Evolutionary conservation across 768 basidiomycete species (phyloP).

Genomic region (Kwoniella shandongensis): DNA sequence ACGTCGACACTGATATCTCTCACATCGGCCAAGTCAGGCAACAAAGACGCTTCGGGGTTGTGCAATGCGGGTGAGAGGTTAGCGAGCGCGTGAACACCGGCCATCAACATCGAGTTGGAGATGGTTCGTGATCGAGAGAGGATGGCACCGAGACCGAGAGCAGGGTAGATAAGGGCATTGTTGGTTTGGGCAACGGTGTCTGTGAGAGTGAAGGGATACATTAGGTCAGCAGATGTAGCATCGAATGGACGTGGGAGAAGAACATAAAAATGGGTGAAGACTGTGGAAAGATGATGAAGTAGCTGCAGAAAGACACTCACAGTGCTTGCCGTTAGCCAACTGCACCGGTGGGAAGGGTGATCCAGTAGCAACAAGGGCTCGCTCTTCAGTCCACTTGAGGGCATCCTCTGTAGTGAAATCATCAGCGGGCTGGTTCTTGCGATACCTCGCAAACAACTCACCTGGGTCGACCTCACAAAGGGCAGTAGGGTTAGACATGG

Average conservation of each 20-base stretch:
- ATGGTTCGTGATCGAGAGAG: constrained; percentile 66
- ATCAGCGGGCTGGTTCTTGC: not conserved
- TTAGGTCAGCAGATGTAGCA: not conserved
- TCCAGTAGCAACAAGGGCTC: constrained; percentile 78
- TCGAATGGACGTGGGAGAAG: not conserved
- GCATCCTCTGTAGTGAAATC: constrained; percentile 24
- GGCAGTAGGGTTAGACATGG: constrained; percentile 74
- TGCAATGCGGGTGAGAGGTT: constrained; percentile 71
- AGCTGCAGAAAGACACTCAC: constrained; percentile 39
- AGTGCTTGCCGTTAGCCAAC: constrained; percentile 65
- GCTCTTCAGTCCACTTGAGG: constrained; percentile 68
- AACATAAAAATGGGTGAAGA: not conserved
- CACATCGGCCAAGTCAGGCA: constrained; percentile 76
- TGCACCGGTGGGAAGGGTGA: constrained; percentile 76
- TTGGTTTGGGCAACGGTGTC: constrained; percentile 45
- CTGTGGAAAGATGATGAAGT: not conserved
- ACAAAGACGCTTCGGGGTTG: constrained; percentile 68
- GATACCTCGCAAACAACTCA: not conserved
- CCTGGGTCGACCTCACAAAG: constrained; percentile 62
- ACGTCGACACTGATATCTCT: constrained; percentile 72
- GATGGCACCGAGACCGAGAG: constrained; percentile 77
- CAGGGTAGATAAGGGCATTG: constrained; percentile 70
- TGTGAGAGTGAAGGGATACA: constrained; percentile 2
- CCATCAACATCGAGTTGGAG: constrained; percentile 82
- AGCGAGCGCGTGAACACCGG: constrained; percentile 73